phyloP scores from a whole-genome alignment of 345 rosid genomes.

The Eucalyptus sp. region DNA sequence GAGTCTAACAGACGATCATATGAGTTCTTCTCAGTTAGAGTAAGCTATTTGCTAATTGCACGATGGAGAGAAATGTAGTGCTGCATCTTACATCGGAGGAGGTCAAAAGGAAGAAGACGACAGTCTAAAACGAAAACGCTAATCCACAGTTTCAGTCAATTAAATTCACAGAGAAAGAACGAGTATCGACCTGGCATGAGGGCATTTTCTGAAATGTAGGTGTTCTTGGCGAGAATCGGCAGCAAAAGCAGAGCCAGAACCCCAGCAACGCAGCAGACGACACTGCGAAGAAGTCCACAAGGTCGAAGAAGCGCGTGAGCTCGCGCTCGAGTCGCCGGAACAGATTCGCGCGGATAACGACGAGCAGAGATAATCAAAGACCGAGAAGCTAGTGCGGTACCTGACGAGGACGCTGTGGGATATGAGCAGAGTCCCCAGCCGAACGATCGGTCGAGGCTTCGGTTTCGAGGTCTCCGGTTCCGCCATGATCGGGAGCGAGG shows the following conservation, averaged over 20 bases:
- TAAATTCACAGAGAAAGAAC: not conserved
- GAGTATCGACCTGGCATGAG: slow-evolving; percentile 83
- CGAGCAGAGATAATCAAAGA: not conserved
- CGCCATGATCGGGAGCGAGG: not conserved
- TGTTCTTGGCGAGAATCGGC: slow-evolving; percentile 86
- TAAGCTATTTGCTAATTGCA: not conserved
- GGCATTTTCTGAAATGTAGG: slow-evolving; percentile 95
- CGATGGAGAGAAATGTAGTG: not conserved
- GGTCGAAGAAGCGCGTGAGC: not conserved
- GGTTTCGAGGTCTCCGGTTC: slow-evolving; percentile 14
- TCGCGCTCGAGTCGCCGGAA: not conserved
- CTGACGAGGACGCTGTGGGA: slow-evolving; percentile 65
- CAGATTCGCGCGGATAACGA: not conserved
- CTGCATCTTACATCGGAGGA: not conserved
- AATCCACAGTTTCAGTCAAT: not conserved
- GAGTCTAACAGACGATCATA: not conserved
- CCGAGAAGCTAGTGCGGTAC: slow-evolving; percentile 5
- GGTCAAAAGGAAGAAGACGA: not conserved
- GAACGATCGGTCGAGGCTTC: slow-evolving; percentile 71
- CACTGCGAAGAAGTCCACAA: slow-evolving; percentile 22
- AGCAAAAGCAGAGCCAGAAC: slow-evolving; percentile 59
- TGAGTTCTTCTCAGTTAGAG: not conserved
- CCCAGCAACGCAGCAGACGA: slow-evolving; percentile 66
- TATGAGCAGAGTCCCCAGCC: slow-evolving; percentile 65
- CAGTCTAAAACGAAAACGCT: not conserved